Evolutionary conservation across 306 rosid species (phyloP), one percentile per base, ranked within the genome.

Genomic region (Vicia sativa): DNA sequence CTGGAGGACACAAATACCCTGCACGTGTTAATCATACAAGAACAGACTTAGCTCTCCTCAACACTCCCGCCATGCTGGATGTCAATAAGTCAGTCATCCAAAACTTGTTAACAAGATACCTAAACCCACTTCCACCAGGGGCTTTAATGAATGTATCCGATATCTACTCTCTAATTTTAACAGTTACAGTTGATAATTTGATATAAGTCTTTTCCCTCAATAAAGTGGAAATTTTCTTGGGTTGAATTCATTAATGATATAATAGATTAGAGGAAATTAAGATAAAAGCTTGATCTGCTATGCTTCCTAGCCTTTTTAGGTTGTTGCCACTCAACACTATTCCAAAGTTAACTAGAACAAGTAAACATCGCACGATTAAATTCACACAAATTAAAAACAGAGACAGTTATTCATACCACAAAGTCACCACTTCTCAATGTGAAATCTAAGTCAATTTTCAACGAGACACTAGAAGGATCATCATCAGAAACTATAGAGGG

Each of bases 391-490:
- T 74, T 14, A 28, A 52, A 54, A 74, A 16, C 7, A 56, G 37
- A 52, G 29, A 62, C 65, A 63, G 71, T 7, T 26, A 68, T 38
- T n/a, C 75, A 38, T 87, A 92, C 96, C 98, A 92, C 98, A 77
- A 70, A 70, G 74, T 92, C 98, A 25, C 98, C 98, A 67, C 78
- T 82, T 82, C 80, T 79, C 29, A 92, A 78, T 55, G 74, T 80
- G 75, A 84, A 76, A 79, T 81, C 82, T 35, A 85, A 71, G 67
- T 81, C 79, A 72, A 41, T 80, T 78, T 78, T 62, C 28, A 81
- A 86, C 45, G 87, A 54, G 13, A 60, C 62, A 71, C 38, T 69
- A 26, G 58, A 74, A 63, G 65, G 63, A 50, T 73, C 82, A 13
- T 42, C 73, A 72, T 78, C 78, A 37, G 84, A 78, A 46, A 64